These are phyloP conservation scores for Dothiorella sarmentorum DNA, from an alignment of 2,329 filamentous ascomycete species.

Conservation along the genomic window DNA sequence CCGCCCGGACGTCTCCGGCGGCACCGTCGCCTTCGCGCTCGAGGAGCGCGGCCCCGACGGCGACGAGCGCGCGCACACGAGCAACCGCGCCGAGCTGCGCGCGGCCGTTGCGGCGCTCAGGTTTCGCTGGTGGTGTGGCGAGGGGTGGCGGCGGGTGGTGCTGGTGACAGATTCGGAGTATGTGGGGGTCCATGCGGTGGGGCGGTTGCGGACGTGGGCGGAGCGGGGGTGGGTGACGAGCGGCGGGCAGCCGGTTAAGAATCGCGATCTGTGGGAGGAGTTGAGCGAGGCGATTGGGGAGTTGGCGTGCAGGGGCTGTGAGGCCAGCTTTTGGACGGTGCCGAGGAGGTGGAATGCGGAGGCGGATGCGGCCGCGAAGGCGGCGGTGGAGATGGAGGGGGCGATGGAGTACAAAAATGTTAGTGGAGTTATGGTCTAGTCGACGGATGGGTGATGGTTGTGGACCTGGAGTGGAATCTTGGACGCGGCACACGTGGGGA, in stretches of 20 bases:
- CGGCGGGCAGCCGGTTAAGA: background rate
- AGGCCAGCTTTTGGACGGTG: background rate
- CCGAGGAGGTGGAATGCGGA: background rate
- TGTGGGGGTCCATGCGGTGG: background rate
- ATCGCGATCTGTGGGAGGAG: background rate
- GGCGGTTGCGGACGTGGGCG: background rate
- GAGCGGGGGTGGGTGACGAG: background rate
- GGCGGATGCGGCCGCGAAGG: background rate
- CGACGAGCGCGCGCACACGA: constrained; percentile 40
- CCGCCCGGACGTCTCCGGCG: background rate
- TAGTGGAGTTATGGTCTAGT: too few relatives aligned
- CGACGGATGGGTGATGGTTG: too few relatives aligned
- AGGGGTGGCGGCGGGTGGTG: constrained; percentile 40
- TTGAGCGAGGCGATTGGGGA: background rate
- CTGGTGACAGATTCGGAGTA: background rate
- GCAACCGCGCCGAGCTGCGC: constrained; percentile 55
- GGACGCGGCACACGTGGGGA: too few relatives aligned
- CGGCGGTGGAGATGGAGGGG: background rate
- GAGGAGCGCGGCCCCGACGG: constrained; percentile 46
- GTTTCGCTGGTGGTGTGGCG: constrained; percentile 43
- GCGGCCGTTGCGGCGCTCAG: constrained; percentile 52
- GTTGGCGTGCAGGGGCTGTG: background rate
- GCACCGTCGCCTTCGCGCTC: constrained; percentile 34
- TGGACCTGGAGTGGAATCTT: too few relatives aligned
- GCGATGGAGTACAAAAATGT: too few relatives aligned